Base-by-base conservation (phyloP, 768 basidiomycete genomes). In the Termitomyces sp. region DNA sequence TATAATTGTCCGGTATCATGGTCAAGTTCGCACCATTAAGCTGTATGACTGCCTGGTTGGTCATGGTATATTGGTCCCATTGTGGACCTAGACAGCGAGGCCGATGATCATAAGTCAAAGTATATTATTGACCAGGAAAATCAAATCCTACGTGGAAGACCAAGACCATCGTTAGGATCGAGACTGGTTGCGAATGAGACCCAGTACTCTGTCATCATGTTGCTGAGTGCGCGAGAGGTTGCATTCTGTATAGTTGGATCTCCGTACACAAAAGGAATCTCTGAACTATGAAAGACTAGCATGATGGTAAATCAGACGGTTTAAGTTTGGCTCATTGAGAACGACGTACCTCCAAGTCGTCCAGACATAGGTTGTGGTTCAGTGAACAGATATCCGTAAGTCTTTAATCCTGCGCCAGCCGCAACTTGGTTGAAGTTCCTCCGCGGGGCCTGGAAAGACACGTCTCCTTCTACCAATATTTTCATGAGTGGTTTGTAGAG, bases 111-210 rank as follows among this genome's bases (percentile, higher is more conserved):
- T 24, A 28, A 13, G 13, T 22, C 8, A 24, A 44, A 13, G 2
- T 20, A 0, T 1, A 4, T 13, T 60, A 58, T 14, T 10, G 40
- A 40, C 14, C 3, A 48, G 22, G 22, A 43, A 22, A 13, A 7
- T 18, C 1, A 38, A 14, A 10, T 30, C 63, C 10, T 66, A 76
- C 75, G 73, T 9, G 56, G 48, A 24, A 63, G 45, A 16, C 77
- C 78, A 14, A 62, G 68, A 5, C 74, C 73, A 52, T 79, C 77
- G 51, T 79, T 79, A 20, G 78, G 76, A 33, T 73, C 69, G 26
- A 79, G 63, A 26, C 72, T 74, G 2, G 71, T 74, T 0, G 74
- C 74, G 56, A 79, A 79, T 0, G 78, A 79, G 22, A 79, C 63
- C 78, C 77, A 79, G 45, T 77, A 78, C 33, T 79, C 74, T 13